Evolutionary conservation across 768 basidiomycete genomes (phyloP).

Genomic region (Boletus fagicola): DNA sequence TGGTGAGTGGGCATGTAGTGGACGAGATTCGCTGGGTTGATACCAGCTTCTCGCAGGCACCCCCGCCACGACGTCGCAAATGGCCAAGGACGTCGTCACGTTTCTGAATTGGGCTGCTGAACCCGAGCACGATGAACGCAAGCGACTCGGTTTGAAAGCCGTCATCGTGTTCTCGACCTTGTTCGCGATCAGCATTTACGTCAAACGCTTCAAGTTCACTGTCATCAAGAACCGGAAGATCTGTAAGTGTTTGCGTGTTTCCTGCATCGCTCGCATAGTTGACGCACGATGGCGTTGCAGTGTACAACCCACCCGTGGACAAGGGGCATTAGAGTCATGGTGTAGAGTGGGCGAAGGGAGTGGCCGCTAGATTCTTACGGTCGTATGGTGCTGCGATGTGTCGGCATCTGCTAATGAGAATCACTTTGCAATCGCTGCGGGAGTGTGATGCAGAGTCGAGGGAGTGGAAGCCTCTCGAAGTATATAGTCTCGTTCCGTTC

Average conservation of each 20-base stretch:
- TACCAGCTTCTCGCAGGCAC: constrained; percentile 55
- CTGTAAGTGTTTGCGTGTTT: constrained; percentile 46
- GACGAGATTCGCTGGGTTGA: constrained; percentile 5
- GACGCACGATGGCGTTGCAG: constrained; percentile 20
- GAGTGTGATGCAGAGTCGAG: neutral
- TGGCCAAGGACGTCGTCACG: constrained; percentile 98
- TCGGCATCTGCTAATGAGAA: constrained; percentile 27
- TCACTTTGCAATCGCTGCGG: neutral
- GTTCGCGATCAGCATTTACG: constrained; percentile 76
- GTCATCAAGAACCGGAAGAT: constrained; percentile 93
- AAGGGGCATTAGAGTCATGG: constrained; percentile 30
- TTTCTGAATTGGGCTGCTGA: constrained; percentile 98
- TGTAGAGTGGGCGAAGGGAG: constrained; percentile 5
- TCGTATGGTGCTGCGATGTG: constrained; percentile 20
- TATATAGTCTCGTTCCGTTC: neutral
- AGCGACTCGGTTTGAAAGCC: constrained; percentile 95
- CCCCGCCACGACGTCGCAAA: constrained; percentile 94
- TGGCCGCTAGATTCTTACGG: constrained; percentile 27
- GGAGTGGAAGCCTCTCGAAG: neutral
- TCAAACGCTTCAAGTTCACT: constrained; percentile 96
- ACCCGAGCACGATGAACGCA: constrained; percentile 96
- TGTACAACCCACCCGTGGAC: constrained; percentile 41
- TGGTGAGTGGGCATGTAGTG: constrained; percentile 45
- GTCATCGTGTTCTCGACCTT: constrained; percentile 89
- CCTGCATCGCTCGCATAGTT: neutral